Evolutionary conservation across 345 rosid genomes (phyloP).

Genomic region (Aurinia saxatilis): DNA sequence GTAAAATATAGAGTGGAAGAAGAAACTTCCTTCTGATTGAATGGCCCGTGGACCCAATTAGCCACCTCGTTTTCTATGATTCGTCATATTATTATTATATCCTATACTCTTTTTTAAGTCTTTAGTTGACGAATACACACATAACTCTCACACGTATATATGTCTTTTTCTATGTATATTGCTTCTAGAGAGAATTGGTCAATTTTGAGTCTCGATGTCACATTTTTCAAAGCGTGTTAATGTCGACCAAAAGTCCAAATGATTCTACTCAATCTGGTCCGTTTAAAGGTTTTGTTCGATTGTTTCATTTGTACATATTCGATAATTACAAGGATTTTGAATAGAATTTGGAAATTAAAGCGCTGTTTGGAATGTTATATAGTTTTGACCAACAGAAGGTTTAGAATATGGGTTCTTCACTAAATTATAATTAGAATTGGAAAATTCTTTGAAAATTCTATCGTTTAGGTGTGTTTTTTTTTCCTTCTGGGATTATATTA

Average conservation of each 20-base stretch:
- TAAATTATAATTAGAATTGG: background rate
- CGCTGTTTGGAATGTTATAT: background rate
- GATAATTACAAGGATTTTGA: background rate
- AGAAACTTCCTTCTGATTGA: slow-evolving; percentile 3
- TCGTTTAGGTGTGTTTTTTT: too few relatives aligned
- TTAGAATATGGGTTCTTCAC: background rate
- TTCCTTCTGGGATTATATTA: too few relatives aligned
- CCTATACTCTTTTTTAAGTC: background rate
- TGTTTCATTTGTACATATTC: background rate
- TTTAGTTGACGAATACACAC: background rate
- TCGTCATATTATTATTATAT: background rate
- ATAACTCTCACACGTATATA: background rate
- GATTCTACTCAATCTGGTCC: background rate
- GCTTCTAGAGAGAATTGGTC: too few relatives aligned
- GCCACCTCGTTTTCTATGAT: slow-evolving; percentile 10
- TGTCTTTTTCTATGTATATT: too few relatives aligned
- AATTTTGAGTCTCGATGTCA: background rate
- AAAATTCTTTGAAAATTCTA: background rate
- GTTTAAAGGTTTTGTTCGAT: background rate
- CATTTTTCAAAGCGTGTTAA: slow-evolving; percentile 12
- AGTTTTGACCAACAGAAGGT: background rate
- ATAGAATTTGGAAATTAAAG: too few relatives aligned
- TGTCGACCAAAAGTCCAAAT: slow-evolving; percentile 11
- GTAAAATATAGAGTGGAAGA: background rate
- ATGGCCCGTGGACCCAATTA: slow-evolving; percentile 19